Conservation (phyloP, 257 asterid genomes). For the Buddleja alternifolia region DNA sequence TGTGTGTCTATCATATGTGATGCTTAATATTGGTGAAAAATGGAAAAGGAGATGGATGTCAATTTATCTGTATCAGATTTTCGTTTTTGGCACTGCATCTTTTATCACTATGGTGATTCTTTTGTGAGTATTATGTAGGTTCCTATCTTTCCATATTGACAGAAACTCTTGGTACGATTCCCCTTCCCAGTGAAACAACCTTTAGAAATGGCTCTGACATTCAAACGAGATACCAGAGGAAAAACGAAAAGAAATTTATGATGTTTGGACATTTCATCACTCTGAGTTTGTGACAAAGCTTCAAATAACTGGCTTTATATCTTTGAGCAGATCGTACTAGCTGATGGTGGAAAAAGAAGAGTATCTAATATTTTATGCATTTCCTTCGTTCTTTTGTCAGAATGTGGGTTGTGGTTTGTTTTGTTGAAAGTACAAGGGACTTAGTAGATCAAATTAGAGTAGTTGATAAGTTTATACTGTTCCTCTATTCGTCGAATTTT, state of each 20-base stretch:
- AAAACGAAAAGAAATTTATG: background rate
- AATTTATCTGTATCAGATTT: background rate
- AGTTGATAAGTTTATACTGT: background rate
- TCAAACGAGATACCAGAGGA: background rate
- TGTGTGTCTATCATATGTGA: conserved; percentile 9
- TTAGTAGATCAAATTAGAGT: background rate
- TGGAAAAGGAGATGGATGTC: conserved; percentile 4
- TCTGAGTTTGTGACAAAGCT: no score
- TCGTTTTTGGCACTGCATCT: background rate
- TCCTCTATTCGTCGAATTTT: background rate
- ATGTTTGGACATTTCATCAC: no score
- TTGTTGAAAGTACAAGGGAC: background rate
- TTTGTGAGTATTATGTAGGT: background rate
- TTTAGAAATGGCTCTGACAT: conserved; percentile 6
- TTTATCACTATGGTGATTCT: background rate
- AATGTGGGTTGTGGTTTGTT: background rate
- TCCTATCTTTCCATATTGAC: background rate
- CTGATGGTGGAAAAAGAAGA: background rate
- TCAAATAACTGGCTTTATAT: background rate
- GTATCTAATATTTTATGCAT: background rate
- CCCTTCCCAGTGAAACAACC: background rate
- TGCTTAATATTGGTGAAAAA: conserved; percentile 1
- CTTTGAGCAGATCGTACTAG: conserved; percentile 15
- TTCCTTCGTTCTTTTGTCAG: background rate
- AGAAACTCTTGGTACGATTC: background rate